Base-by-base conservation (phyloP, 2,329 filamentous ascomycete genomes). In the Lecanicillium sp. region DNA sequence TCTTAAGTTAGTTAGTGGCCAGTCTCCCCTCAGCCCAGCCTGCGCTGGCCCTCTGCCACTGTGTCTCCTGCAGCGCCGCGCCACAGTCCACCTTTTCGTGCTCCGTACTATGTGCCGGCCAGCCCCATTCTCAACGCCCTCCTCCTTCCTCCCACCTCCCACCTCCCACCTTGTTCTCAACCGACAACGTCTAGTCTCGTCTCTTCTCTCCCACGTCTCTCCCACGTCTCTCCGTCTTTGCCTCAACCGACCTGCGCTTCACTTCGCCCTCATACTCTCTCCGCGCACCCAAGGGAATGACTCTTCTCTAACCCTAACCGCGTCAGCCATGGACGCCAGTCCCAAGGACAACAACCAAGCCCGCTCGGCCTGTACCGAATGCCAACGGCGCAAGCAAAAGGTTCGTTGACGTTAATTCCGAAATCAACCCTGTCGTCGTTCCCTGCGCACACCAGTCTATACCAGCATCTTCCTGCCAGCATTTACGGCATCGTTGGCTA, bases 341-440 rank as follows among this genome's bases (percentile, higher is more conserved):
- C 20, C 49, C 29, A 36, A 38, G 15, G 53, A 58, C 10, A 50
- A 37, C 40, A 46, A 40, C n/a, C 49, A 51, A 19, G 36, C 48
- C 39, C 61, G 63, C 35, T 53, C 62, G 15, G 69, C 71, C 39
- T 74, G 71, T 52, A 68, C 69, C 3, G 71, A 73, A 56, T 74
- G 66, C 48, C 57, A 61, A 30, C 61, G 66, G 14, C 63, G 66
- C 41, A 68, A 68, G 56, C 66, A 68, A 57, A 68, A 64, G 58
- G 66, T 65, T 27, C n/a, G 36, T 44, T 37, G 15, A 33, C n/a
- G 36, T 44, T 37, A 20, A 27, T n/a, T 15, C 17, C 21, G 14
- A 33, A 44, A 17, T 12, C 38, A 23, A 24, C 15, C 5, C 20
- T n/a, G 23, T n/a, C 15, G 15, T 24, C 6, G 11, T 6, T 14